Evolutionary conservation across 371 early-diverging fungal genomes (phyloP), one percentile per base, ranked within the genome.

Genomic region (Mortierella polycephala): DNA sequence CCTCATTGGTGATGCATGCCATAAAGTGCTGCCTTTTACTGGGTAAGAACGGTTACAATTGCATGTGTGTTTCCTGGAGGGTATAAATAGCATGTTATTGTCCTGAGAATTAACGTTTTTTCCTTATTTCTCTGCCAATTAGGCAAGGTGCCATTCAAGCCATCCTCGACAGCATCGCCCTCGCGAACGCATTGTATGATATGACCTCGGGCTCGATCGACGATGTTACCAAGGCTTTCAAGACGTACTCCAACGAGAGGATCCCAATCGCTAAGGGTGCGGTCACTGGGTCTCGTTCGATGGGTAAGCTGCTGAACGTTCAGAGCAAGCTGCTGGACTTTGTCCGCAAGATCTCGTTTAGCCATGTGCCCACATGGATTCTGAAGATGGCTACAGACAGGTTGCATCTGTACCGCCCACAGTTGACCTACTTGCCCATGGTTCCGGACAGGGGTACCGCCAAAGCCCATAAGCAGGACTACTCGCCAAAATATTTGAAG

Each of bases 1-100:
- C n/a, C 72, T 76, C 44, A 49, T 76, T n/a, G 77, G 77, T 8
- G 77, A 76, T 45, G 71, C 77, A 8, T 71, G 71, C 44, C 77
- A 76, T 45, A 76, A 76, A 37, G 37, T 76, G 4, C 49, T 76
- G 39, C 77, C 77, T 9, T 76, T 76, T 50, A 72, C 71, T 16
- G 77, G 76, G 67, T 67, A 74, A 60, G 61, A n/a, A 30, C 30
- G 30, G 30, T 1, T 30, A 30, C 30, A 30, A 4, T 30, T 30
- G 4, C 30, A 30, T 30, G 30, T 30, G 4, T 30, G 30, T 30
- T 4, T 30, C 4, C 4, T 30, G 30, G 30, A 30, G 4, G 30
- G 1, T 30, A 30, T 30, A 30, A 2, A 30, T 30, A 30, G 30
- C 30, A 30, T 30, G 30, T 30, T 30, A 4, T 30, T 30, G 30